Conservation (phyloP, 129 eudicot species). For the Heracleum sosnowskyi region DNA sequence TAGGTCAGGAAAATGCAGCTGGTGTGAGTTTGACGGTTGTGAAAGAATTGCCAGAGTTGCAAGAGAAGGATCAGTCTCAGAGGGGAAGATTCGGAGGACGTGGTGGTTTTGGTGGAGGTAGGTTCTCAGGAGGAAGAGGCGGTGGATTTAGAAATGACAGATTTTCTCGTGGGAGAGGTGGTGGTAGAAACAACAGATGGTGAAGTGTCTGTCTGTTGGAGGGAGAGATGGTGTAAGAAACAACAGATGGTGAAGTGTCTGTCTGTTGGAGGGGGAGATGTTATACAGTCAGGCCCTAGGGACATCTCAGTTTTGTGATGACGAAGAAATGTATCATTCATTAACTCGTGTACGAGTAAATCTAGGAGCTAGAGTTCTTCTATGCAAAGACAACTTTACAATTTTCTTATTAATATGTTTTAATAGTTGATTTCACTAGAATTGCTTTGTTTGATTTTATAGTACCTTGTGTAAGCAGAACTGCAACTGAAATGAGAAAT, state of each 20-base stretch:
- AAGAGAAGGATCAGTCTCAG: constrained; percentile 55
- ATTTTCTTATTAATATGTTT: neutral
- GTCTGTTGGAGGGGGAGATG: neutral
- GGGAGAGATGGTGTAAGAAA: neutral
- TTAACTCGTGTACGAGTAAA: neutral
- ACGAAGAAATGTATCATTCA: constrained; percentile 19
- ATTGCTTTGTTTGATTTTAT: neutral
- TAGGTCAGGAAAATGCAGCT: constrained; percentile 67
- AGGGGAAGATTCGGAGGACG: constrained; percentile 52
- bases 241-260: constrained; percentile 30
- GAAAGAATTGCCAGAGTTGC: constrained; percentile 56
- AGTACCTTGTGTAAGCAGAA: neutral
- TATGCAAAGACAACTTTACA: neutral
- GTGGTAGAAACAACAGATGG: constrained; percentile 31
- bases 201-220: constrained; percentile 14
- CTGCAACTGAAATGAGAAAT: neutral
- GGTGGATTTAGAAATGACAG: constrained; percentile 22
- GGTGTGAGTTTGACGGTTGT: constrained; percentile 72
- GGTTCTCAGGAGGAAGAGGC: constrained; percentile 35
- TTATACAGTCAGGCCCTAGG: neutral
- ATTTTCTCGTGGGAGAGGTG: constrained; percentile 35
- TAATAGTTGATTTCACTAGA: neutral
- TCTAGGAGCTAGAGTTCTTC: neutral
- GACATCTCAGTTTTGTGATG: constrained; percentile 30
- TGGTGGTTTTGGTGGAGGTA: constrained; percentile 21